phyloP scores from a whole-genome alignment of 345 rosid species.

The Rhodamnia argentea region DNA sequence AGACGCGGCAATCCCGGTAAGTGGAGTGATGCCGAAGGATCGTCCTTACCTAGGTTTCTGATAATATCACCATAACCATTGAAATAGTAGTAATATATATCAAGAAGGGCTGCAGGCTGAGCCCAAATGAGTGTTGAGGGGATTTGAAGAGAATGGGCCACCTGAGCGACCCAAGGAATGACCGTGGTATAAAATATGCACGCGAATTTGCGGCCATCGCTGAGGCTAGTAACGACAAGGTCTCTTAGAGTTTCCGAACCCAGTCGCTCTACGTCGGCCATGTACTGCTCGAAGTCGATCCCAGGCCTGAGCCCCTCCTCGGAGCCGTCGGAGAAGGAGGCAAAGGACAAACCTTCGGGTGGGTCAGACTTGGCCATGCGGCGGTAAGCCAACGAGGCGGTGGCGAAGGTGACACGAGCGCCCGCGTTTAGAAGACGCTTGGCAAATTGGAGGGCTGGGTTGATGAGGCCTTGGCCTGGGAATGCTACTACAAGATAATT shows the following conservation, averaged over 20 bases:
- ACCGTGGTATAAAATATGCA: conserved; percentile 37
- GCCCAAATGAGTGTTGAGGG: conserved; percentile 43
- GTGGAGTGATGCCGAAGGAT: background rate
- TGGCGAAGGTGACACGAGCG: conserved; percentile 37
- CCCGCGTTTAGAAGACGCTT: conserved; percentile 43
- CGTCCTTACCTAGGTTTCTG: background rate
- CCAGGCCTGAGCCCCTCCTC: conserved; percentile 32
- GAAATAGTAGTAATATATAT: conserved; percentile 45
- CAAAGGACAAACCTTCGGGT: conserved; percentile 24
- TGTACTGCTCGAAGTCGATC: conserved; percentile 10
- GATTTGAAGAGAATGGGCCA: conserved; percentile 32
- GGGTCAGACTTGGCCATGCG: conserved; percentile 21
- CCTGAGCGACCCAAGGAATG: conserved; percentile 41
- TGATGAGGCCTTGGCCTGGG: conserved; percentile 61
- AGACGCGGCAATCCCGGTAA: background rate
- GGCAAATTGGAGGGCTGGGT: conserved; percentile 48
- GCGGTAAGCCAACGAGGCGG: conserved; percentile 19
- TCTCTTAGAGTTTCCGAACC: conserved; percentile 31
- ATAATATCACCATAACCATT: conserved; percentile 24
- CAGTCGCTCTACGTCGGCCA: conserved; percentile 27
- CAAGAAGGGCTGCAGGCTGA: conserved; percentile 53
- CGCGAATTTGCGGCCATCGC: conserved; percentile 13
- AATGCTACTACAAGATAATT: conserved; percentile 39
- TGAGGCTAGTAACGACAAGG: conserved; percentile 7
- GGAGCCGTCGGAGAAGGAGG: conserved; percentile 48